Conservation (phyloP, 2,329 filamentous ascomycete species). For the Colletotrichum tropicicola region DNA sequence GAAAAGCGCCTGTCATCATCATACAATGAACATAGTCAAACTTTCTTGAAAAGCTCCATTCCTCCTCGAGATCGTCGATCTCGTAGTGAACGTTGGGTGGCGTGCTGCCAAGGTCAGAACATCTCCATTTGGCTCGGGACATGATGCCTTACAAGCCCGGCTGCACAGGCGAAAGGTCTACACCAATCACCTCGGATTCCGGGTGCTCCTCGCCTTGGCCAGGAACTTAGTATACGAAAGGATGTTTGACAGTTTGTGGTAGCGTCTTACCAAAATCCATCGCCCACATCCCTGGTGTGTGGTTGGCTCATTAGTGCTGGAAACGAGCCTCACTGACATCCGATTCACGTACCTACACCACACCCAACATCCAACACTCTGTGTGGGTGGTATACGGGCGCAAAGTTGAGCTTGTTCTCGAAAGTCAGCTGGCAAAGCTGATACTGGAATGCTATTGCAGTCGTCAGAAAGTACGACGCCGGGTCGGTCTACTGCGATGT, state of each 20-base stretch:
- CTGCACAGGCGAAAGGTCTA: slow-evolving; percentile 59
- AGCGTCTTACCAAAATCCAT: slow-evolving; percentile 52
- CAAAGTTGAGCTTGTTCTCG: slow-evolving; percentile 52
- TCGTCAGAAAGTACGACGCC: neutral
- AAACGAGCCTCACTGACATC: neutral
- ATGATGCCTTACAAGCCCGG: slow-evolving; percentile 34
- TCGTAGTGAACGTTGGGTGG: slow-evolving; percentile 58
- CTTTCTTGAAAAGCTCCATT: slow-evolving; percentile 47
- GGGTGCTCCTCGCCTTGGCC: slow-evolving; percentile 49
- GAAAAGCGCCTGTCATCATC: slow-evolving; percentile 40
- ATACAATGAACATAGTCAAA: slow-evolving; percentile 47
- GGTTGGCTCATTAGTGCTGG: neutral
- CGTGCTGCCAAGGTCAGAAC: slow-evolving; percentile 26
- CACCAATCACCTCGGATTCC: slow-evolving; percentile 49
- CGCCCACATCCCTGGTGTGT: slow-evolving; percentile 55
- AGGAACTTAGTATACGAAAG: neutral
- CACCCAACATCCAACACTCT: slow-evolving; percentile 60
- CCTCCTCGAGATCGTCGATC: slow-evolving; percentile 67
- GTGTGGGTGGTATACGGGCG: slow-evolving; percentile 51
- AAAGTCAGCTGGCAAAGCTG: slow-evolving; percentile 50
- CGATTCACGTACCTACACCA: slow-evolving; percentile 48
- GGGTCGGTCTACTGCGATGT: too few relatives aligned
- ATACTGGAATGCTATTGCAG: slow-evolving; percentile 42
- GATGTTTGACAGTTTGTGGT: neutral
- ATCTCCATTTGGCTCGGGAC: too few relatives aligned